phyloP scores from a whole-genome alignment of 805 yeast species.

The Debaryomyces castellii region DNA sequence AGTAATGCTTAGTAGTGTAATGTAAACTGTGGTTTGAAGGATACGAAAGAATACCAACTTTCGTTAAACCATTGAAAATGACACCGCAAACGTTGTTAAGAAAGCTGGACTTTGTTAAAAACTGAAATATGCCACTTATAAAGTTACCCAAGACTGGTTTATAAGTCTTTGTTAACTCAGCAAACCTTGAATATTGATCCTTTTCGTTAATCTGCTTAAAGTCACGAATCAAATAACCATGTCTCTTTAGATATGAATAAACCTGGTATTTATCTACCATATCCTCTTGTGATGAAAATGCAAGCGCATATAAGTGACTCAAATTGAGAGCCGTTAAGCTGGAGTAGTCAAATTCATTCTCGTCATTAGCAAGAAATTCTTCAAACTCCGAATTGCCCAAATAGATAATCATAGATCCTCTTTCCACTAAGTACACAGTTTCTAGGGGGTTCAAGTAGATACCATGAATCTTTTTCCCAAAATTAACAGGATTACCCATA shows the following conservation, averaged over 20 bases:
- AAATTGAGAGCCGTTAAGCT: slow-evolving; percentile 47
- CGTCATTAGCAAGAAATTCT: slow-evolving; percentile 17
- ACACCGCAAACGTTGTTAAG: not conserved
- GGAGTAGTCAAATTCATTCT: slow-evolving; percentile 21
- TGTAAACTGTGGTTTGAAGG: slow-evolving; percentile 15
- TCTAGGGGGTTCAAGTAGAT: slow-evolving; percentile 65
- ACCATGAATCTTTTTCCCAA: slow-evolving; percentile 18
- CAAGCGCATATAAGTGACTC: slow-evolving; percentile 60
- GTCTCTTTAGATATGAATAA: slow-evolving; percentile 70
- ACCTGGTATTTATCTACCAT: slow-evolving; percentile 60
- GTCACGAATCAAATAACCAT: slow-evolving; percentile 66
- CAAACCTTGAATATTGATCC: slow-evolving; percentile 4
- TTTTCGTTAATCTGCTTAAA: slow-evolving; percentile 10
- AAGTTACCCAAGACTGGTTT: not conserved
- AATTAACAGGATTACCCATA: slow-evolving; percentile 56
- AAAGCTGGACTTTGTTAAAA: not conserved
- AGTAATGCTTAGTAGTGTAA: slow-evolving; percentile 23
- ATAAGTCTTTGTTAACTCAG: not conserved
- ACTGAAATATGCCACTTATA: not conserved
- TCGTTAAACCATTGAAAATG: not conserved
- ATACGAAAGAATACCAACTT: slow-evolving; percentile 13
- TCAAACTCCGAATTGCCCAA: slow-evolving; percentile 19
- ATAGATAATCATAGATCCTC: slow-evolving; percentile 55
- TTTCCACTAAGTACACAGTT: slow-evolving; percentile 70
- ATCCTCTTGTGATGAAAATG: slow-evolving; percentile 35